Conservation (phyloP, 78 protist species). For the Bigelowiella natans region DNA sequence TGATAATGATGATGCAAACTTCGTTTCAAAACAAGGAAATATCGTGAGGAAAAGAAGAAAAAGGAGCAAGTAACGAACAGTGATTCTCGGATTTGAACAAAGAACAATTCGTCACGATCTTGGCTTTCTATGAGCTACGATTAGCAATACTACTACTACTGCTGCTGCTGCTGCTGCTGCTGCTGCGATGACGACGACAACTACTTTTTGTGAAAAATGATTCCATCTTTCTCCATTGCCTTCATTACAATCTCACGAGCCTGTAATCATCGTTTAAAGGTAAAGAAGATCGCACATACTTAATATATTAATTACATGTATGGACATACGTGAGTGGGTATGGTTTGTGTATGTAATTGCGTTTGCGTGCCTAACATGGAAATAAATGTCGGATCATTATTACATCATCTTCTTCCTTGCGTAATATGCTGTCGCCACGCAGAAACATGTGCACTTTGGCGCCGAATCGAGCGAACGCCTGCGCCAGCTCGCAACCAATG, state of each 20-base stretch:
- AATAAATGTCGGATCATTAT: background rate
- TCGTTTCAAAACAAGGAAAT: no score
- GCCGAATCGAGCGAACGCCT: conserved; percentile 41
- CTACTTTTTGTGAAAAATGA: background rate
- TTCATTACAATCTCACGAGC: background rate
- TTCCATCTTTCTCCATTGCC: background rate
- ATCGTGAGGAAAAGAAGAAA: no score
- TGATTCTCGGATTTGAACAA: no score
- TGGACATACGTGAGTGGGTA: background rate
- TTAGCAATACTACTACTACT: background rate
- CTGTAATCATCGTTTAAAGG: background rate
- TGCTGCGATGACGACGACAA: background rate
- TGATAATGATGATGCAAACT: no score
- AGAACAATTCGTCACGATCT: no score
- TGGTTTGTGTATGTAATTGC: background rate
- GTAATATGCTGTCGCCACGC: background rate
- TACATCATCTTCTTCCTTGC: background rate
- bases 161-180: conserved; percentile 3
- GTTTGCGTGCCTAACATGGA: background rate
- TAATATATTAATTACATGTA: background rate
- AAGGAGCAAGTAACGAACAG: no score
- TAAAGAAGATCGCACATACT: background rate
- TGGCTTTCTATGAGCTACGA: background rate
- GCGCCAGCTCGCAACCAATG: conserved; percentile 60
- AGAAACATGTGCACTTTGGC: background rate